Evolutionary conservation across 2,329 filamentous ascomycete genomes (phyloP).

Genomic region (Fonsecaea erecta): DNA sequence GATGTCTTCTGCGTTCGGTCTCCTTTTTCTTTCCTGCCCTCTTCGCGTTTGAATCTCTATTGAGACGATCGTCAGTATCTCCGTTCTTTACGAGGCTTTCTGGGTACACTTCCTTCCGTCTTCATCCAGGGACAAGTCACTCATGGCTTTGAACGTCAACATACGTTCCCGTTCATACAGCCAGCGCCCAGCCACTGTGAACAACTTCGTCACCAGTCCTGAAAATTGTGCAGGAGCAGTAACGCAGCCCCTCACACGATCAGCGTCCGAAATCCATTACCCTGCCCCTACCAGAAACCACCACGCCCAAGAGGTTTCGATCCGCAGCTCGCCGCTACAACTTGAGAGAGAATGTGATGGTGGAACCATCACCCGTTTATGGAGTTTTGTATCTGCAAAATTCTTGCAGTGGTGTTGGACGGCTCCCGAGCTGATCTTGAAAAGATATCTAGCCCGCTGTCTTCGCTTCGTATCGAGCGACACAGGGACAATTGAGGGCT

Average conservation of each 20-base stretch:
- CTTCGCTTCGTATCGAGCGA: neutral
- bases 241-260: neutral
- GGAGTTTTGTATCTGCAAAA: neutral
- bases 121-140: neutral
- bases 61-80: too few species aligned
- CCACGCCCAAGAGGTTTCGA: neutral
- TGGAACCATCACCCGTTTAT: too few species aligned
- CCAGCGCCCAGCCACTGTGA: neutral
- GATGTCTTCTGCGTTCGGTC: too few species aligned
- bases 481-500: neutral
- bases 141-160: neutral
- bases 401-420: neutral
- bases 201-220: neutral
- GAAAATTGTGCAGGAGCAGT: neutral
- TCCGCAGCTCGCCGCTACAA: neutral
- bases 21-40: too few species aligned
- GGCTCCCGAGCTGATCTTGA: neutral
- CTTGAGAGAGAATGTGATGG: neutral
- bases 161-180: neutral
- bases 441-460: neutral
- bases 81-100: too few species aligned
- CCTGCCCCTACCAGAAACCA: neutral
- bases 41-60: too few species aligned
- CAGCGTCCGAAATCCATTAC: neutral
- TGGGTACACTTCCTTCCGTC: too few species aligned